Evolutionary conservation across 2,329 filamentous ascomycete species (phyloP).

Genomic region (Hypoxylon sp.): DNA sequence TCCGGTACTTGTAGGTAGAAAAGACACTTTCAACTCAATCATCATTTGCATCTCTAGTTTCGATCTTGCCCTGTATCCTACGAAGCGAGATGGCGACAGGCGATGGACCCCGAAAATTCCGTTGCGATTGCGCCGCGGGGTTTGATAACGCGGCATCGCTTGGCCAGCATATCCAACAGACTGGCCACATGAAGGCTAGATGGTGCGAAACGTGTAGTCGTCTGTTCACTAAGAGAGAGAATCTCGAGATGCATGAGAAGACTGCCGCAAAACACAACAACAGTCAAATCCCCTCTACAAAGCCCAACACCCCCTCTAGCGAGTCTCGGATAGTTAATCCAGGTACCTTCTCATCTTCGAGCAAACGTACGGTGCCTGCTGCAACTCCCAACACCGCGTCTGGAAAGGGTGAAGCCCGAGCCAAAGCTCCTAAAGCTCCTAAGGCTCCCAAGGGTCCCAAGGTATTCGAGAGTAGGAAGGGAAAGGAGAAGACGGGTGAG

Average conservation of each 20-base stretch:
- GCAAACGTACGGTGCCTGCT: neutral
- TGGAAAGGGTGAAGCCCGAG: neutral
- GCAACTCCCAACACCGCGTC: neutral
- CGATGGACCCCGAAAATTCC: neutral
- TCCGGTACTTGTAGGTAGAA: too few species aligned
- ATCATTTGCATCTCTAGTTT: neutral
- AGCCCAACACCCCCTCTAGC: neutral
- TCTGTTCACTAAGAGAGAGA: conserved; percentile 1
- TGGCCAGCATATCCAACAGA: conserved; percentile 16
- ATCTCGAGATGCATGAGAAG: conserved; percentile 13
- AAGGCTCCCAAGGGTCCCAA: neutral
- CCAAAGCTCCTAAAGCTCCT: neutral
- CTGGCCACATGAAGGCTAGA: conserved; percentile 25
- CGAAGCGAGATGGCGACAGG: conserved; percentile 16
- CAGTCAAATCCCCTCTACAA: neutral
- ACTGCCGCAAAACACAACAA: conserved; percentile 16
- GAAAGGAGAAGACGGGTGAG: neutral
- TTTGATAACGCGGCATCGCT: conserved; percentile 12
- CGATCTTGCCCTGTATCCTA: too few species aligned
- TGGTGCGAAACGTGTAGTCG: conserved; percentile 20
- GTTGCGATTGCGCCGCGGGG: conserved; percentile 22
- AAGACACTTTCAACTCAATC: neutral
- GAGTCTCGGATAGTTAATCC: conserved; percentile 1
- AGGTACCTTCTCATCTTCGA: neutral
- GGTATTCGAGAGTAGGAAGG: neutral